Conservation (phyloP, 495 filamentous ascomycete genomes). For the Apodospora peruviana region DNA sequence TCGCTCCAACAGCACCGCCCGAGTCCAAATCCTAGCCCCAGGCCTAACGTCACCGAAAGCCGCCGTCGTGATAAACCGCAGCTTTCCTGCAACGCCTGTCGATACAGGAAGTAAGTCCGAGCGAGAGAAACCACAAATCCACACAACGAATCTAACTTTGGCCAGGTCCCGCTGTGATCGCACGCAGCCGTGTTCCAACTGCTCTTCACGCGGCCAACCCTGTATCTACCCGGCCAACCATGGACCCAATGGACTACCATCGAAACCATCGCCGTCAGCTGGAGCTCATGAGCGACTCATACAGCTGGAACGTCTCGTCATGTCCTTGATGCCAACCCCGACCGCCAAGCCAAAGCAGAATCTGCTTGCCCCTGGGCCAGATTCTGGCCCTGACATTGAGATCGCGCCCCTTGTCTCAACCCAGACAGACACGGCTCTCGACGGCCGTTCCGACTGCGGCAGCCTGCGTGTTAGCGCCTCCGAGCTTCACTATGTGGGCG, state of each 20-base stretch:
- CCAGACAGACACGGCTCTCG: constrained; percentile 3
- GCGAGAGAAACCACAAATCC: too few species aligned
- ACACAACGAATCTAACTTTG: too few species aligned
- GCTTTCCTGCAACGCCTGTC: constrained; percentile 30
- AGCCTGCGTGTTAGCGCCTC: constrained; percentile 23
- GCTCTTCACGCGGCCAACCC: background rate
- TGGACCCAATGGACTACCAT: background rate
- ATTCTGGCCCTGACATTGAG: background rate
- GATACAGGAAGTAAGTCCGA: constrained; percentile 27
- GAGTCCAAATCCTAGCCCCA: too few species aligned
- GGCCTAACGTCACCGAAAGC: too few species aligned
- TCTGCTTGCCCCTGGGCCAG: background rate
- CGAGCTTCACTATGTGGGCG: constrained; percentile 32
- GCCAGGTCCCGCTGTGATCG: constrained; percentile 25
- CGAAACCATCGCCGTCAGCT: background rate
- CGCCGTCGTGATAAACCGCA: constrained; percentile 29
- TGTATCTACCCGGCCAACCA: background rate
- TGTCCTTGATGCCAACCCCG: background rate
- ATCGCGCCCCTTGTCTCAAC: background rate
- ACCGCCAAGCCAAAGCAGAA: background rate
- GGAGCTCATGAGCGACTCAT: constrained; percentile 4
- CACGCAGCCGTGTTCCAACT: constrained; percentile 17
- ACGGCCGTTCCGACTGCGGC: constrained; percentile 25
- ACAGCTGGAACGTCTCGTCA: constrained; percentile 4
- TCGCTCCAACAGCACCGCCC: too few species aligned